Evolutionary conservation across 2,329 filamentous ascomycete species (phyloP), one percentile per base, ranked within the genome.

Genomic region (Plenodomus tracheiphilus): DNA sequence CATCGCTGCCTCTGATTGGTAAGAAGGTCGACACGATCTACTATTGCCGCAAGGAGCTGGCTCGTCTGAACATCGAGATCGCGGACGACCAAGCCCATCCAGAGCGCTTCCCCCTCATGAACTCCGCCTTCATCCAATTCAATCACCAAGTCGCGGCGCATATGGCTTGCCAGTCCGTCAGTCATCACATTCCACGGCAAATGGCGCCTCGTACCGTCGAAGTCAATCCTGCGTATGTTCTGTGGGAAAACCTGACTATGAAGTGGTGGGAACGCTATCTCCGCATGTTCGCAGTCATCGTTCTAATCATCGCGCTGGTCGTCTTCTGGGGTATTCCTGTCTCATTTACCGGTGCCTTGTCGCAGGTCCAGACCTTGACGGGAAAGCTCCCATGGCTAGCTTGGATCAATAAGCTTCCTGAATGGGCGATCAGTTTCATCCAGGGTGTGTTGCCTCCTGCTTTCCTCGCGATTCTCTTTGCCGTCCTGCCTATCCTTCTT

Each of bases 231-330:
- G 86, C 87, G 37, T 92, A 97, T 68, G 91, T 99, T 8, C 81
- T 95, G 35, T 99, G 94, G 94, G 90, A 95, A 58, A 99, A 99
- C 67, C 93, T 99, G 86, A 92, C 91, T 0, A 88, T 97, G 61
- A 85, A 82, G 46, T 97, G 94, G 93, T 97, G 92, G 91, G 86
- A 93, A 54, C 83, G 87, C 47, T 96, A 93, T 80, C 65, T 91
- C 22, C 84, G 91, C 21, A 85, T 85, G 2, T 81, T 77, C 30
- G 69, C 87, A 8, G 86, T 93, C 10, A 75, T 90, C 22, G 72
- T 76, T 7, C 61, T 88, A 19, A 86, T 96, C 7, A 71, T 80
- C 30, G 88, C 79, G 5, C 91, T 97, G 81, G 83, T 96, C 41
- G 78, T 97, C 56, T 81, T 94, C 17, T 99, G 92, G 90, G 89